A percentile compares a stretch with the other conserved stretches of the same genome.
Evolutionary conservation across 164 flowering plant genomes (phyloP).

Genomic region (Umbilicus rupestris): DNA sequence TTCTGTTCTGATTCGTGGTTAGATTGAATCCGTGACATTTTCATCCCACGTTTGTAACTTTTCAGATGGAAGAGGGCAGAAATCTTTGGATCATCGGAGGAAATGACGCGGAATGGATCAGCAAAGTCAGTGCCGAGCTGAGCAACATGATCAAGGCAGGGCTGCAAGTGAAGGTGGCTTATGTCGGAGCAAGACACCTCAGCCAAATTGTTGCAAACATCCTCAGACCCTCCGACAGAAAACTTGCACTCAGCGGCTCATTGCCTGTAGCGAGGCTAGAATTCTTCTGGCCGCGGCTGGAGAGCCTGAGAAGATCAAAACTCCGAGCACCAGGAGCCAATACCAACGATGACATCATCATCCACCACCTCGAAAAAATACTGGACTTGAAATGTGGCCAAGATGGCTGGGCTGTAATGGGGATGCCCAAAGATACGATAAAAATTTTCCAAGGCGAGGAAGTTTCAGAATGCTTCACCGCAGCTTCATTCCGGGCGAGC

Average conservation of each 20-base stretch:
- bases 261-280: slow-evolving; percentile 24
- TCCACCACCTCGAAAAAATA: slow-evolving; percentile 34
- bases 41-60: slow-evolving; percentile 4
- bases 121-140: slow-evolving; percentile 31
- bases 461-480: slow-evolving; percentile 25
- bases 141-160: slow-evolving; percentile 27
- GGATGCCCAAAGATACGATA: slow-evolving; percentile 31
- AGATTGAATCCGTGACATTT: background rate
- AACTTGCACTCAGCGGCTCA: slow-evolving; percentile 17
- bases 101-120: slow-evolving; percentile 47
- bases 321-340: slow-evolving; percentile 13
- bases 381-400: slow-evolving; percentile 20
- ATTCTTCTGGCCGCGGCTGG: slow-evolving; percentile 60
- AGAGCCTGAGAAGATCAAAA: slow-evolving; percentile 47
- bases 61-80: slow-evolving; percentile 57
- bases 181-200: slow-evolving; percentile 33
- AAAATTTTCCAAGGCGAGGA: slow-evolving; percentile 25
- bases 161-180: slow-evolving; percentile 39
- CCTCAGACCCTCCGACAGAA: slow-evolving; percentile 22
- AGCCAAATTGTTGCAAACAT: slow-evolving; percentile 21
- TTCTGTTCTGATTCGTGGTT: no score
- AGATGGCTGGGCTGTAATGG: slow-evolving; percentile 44
- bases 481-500: slow-evolving; percentile 28
- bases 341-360: slow-evolving; percentile 22
- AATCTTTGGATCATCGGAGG: slow-evolving; percentile 64